Base-by-base conservation (phyloP, 1,284 basidiomycete genomes). In the Rhodotorula sp. region DNA sequence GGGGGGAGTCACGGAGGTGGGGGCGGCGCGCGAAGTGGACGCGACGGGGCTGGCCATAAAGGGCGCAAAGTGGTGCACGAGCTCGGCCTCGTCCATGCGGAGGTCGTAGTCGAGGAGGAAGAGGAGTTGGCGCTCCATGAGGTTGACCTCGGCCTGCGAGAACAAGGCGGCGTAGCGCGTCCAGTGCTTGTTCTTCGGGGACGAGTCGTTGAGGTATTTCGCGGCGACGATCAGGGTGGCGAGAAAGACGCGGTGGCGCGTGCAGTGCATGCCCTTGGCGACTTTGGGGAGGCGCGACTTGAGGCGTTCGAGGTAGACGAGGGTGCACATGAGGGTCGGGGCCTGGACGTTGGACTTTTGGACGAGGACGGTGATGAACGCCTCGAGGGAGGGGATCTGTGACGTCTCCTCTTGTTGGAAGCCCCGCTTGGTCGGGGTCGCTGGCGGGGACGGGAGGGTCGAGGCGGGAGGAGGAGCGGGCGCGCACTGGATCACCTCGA, bases 121-220 rank as follows among this genome's bases (percentile, higher is more conserved):
- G 65, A 97, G 86, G 46, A 97, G 86, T 82, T 97, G 93, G 84
- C 90, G 91, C 85, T 98, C 95, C 95, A 97, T 97, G 76, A 95
- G 85, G 83, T 96, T 97, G 83, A 97, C 84, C 80, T 87, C 85
- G 67, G 85, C 83, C 69, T 84, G 84, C 16, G 83, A 88, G 81
- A 95, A 87, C 72, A 85, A 83, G 63, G 85, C 84, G 29, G 89
- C 91, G 82, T 95, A 93, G 67, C 83, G 82, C 65, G 88, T 86
- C 94, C 94, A 97, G 85, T 97, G 93, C 82, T 89, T 88, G 85
- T 98, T 98, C 86, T 96, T 97, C 26, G 82, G 82, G 58, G 81
- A 82, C 62, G 77, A 78, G 73, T 79, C 78, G 83, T 99, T 97
- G 80, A 98, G 87, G 83, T 98, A 98, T 84, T 99, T 99, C 78